Evolutionary conservation across 2,329 filamentous ascomycete species (phyloP).

Genomic region (Alternaria ethzedia): DNA sequence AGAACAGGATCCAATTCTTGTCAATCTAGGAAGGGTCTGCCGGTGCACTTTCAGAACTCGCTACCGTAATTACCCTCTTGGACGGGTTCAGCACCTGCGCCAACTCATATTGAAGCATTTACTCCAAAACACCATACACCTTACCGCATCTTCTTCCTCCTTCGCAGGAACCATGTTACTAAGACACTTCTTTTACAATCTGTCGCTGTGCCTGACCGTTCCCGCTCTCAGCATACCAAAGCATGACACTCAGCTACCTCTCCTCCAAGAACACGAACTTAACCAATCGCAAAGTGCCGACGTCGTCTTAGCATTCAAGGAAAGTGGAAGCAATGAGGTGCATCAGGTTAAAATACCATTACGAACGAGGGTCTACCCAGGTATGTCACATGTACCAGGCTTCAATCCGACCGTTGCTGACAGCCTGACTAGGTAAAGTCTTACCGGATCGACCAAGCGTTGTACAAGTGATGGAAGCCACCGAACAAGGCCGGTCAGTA

Average conservation of each 20-base stretch:
- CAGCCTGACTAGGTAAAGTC: constrained; percentile 9
- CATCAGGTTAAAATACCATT: constrained; percentile 24
- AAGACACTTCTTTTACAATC: background rate
- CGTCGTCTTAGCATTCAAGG: constrained; percentile 23
- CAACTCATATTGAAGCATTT: background rate
- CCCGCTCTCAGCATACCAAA: constrained; percentile 12
- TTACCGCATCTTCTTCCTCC: background rate
- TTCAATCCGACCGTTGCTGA: background rate
- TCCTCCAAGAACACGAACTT: constrained; percentile 1
- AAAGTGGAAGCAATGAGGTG: constrained; percentile 13
- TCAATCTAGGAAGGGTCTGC: background rate
- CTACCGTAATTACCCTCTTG: background rate
- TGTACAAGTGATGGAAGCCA: constrained; percentile 23
- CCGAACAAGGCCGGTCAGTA: constrained; percentile 14
- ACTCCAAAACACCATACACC: background rate
- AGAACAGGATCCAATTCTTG: background rate
- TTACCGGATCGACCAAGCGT: constrained; percentile 16
- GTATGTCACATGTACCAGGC: constrained; percentile 9
- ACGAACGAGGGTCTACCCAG: constrained; percentile 14
- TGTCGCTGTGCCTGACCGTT: background rate
- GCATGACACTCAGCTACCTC: constrained; percentile 11
- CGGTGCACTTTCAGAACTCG: background rate
- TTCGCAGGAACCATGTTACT: constrained; percentile 1
- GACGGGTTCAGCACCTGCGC: background rate
- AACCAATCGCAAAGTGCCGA: background rate